Base-by-base conservation (phyloP, 257 asterid genomes). In the Anisodus tanguticus region DNA sequence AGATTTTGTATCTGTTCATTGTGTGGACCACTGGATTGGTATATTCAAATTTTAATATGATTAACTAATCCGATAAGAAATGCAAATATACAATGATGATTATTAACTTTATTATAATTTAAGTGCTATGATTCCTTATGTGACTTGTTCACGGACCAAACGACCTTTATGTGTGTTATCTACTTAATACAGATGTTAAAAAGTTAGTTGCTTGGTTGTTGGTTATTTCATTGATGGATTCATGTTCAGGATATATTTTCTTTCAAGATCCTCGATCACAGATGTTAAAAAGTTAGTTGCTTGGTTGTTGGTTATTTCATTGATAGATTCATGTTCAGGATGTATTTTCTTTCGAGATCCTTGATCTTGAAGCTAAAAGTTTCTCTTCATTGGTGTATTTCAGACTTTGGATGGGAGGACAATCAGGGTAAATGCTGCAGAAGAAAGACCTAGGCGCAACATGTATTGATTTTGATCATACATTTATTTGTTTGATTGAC, bases 331-430 rank as follows among this genome's bases (percentile, higher is more conserved):
- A 3, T 53, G 64, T 53, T 31, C 4, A 11, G 41, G 49, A 31
- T 77, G 51, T 77, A 13, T 26, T 26, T 53, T 7, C 47, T 51
- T 31, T 54, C 2, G 22, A 8, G 0, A 53, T 77, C 2, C 53
- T 53, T 53, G 16, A 53, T 77, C 16, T 53, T 77, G 63, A 77
- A 31, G 49, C 49, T 77, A 77, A 76, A 49, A 13, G 22, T 22
- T 53, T 53, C 49, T 53, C 64, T 26, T 4, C 17, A 1, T 35
- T 11, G 68, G n/a, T 72, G 79, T 67, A 31, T 78, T 89, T 86
- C 95, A 94, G 98, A 86, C 85, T 89, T 66, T 94, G 90, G 97
- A 91, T 7, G 98, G 97, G 39, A 88, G 98, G 82, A 84, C 94
- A 1, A 90, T 94, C 81, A 90, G 94, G 71, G 98, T 94, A 66